Evolutionary conservation across 306 rosid genomes (phyloP), one percentile per base, ranked within the genome.

Genomic region (Purshia tridentata): DNA sequence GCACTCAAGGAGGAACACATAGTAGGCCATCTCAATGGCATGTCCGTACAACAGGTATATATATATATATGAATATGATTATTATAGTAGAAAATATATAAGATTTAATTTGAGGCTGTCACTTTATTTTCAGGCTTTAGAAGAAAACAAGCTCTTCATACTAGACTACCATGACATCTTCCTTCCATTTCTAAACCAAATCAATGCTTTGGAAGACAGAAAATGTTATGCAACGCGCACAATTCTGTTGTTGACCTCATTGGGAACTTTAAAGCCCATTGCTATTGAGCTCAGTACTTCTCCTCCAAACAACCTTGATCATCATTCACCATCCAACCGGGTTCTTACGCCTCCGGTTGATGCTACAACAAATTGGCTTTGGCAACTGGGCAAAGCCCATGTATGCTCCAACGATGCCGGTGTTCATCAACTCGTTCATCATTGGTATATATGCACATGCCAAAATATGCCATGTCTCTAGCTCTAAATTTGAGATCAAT

Each of bases 211-310:
- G 1, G 96, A 91, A 61, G 96, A 93, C 16, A 81, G 94, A 74
- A 93, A 85, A 85, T 77, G 94, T 11, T 91, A 93, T 77, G 96
- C 92, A 49, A 93, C 98, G 9, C 86, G 97, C 0, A 86, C 96
- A 50, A 50, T 93, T 6, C 82, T 81, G 37, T 91, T 81, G 85
- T 70, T 88, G 75, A 85, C 94, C 18, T 70, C 91, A 6, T 60
- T 72, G 18, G 91, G 88, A 9, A 85, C 98, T 13, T 88, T 91
- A 22, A 93, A 84, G 76, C 96, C 97, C 6, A 68, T 91, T 59
- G 92, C 97, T n/a, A 93, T 93, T 20, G 98, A 91, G 81, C 98
- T 93, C 53, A 88, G 96, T 81, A n/a, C n/a, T n/a, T 80, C 86
- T 12, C 92, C 92, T 8, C 76, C 77, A 15, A 76, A 84, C 0